A percentile compares a stretch with the other conserved stretches of the same genome.
phyloP scores from a whole-genome alignment of 2,329 filamentous ascomycete genomes.

The Paecilomyces sp. region DNA sequence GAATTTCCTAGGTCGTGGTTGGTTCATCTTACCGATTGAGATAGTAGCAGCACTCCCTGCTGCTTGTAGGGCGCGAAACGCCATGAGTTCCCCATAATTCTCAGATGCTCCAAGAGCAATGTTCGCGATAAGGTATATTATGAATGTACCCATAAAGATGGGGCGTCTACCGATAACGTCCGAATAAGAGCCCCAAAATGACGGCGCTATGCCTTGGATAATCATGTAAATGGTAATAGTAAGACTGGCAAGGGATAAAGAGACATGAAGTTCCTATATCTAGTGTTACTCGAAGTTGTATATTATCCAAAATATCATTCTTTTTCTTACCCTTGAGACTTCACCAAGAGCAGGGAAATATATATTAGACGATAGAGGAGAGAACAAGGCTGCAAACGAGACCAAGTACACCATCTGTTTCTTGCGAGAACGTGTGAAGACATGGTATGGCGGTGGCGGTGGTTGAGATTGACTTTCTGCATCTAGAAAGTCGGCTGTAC shows the following conservation, averaged over 20 bases:
- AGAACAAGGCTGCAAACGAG: conserved; percentile 35
- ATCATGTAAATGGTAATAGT: conserved; percentile 42
- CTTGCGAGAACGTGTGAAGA: conserved; percentile 13
- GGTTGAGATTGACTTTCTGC: neutral
- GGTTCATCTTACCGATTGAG: conserved; percentile 34
- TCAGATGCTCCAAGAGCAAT: conserved; percentile 38
- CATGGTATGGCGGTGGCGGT: neutral
- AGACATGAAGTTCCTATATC: conserved; percentile 16
- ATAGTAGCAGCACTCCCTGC: conserved; percentile 44
- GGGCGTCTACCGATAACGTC: conserved; percentile 41
- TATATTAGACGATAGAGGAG: conserved; percentile 39
- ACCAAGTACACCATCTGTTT: conserved; percentile 33
- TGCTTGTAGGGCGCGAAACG: conserved; percentile 43
- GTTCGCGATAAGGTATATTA: conserved; percentile 43
- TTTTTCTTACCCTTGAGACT: conserved; percentile 13
- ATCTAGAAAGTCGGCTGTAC: neutral
- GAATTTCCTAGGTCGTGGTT: neutral
- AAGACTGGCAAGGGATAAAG: conserved; percentile 22
- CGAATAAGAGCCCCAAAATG: conserved; percentile 44
- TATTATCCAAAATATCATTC: neutral
- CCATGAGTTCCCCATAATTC: conserved; percentile 37
- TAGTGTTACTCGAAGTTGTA: neutral
- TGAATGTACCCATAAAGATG: conserved; percentile 40
- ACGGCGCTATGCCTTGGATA: conserved; percentile 44
- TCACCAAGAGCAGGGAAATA: conserved; percentile 37